Conservation (phyloP, 495 filamentous ascomycete species). For the Pseudomonodictys pantanalensis region DNA sequence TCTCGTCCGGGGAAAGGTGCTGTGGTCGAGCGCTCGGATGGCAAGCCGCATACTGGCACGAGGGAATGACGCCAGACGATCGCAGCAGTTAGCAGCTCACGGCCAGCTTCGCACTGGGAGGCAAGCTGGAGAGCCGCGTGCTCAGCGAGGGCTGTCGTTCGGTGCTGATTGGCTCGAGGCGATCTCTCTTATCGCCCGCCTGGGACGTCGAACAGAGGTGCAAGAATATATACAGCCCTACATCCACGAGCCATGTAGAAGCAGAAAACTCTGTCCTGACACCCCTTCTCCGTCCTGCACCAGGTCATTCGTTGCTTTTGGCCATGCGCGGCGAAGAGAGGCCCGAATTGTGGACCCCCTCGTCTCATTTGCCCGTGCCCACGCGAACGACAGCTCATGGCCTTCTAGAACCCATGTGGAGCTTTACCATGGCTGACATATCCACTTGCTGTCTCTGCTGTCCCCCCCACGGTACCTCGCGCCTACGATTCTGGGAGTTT, state of each 20-base stretch:
- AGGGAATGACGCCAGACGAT: not conserved
- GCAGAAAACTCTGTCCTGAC: not conserved
- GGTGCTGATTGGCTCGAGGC: not conserved
- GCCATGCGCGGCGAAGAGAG: no score
- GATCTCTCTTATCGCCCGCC: not conserved
- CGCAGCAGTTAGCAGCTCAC: no score
- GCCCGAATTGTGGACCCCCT: no score
- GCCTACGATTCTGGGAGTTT: no score
- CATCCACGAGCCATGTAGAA: not conserved
- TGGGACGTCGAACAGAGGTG: not conserved
- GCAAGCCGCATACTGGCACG: not conserved
- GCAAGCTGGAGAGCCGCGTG: not conserved
- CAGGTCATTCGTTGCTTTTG: not conserved
- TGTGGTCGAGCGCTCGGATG: not conserved
- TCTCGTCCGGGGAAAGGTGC: not conserved
- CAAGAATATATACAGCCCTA: not conserved
- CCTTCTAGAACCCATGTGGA: not conserved
- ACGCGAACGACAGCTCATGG: no score
- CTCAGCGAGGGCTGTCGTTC: not conserved
- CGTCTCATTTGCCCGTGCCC: no score
- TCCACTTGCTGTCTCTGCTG: no score
- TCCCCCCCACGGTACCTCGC: not conserved
- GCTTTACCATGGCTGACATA: not conserved
- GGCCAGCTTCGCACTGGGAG: not conserved
- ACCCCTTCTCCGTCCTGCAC: not conserved